A percentile compares a stretch with the other conserved stretches of the same genome.
Conservation (phyloP, 169 alveolate genomes). For the Cryptosporidium xiaoi region DNA sequence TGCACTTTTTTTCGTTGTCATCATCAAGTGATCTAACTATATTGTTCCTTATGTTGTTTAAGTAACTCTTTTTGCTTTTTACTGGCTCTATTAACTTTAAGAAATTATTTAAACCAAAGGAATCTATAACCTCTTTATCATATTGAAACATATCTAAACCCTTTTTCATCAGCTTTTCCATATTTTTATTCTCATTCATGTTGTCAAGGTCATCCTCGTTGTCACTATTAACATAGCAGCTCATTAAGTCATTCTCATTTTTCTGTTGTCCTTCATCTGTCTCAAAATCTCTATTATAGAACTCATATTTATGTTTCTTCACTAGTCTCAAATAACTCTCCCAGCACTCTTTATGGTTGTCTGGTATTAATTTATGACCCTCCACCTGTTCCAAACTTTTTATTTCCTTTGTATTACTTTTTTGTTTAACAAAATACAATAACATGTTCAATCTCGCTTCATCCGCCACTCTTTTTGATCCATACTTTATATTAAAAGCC, state of each 20-base stretch:
- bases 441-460: slow-evolving; percentile 11
- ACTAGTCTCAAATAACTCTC: slow-evolving; percentile 17
- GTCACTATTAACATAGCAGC: not conserved
- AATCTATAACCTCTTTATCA: slow-evolving; percentile 3
- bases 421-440: slow-evolving; percentile 11
- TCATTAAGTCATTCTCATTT: not conserved
- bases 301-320: not conserved
- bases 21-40: no score
- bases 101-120: slow-evolving; percentile 6
- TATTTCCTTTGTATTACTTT: not conserved
- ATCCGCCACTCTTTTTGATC: slow-evolving; percentile 7
- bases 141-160: not conserved
- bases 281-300: slow-evolving; percentile 28
- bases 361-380: not conserved
- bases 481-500: slow-evolving; percentile 71
- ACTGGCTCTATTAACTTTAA: slow-evolving; percentile 23
- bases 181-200: not conserved
- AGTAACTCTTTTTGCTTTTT: not conserved
- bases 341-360: slow-evolving; percentile 21
- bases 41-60: not conserved
- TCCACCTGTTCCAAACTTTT: not conserved
- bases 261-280: not conserved
- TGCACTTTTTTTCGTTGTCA: not conserved
- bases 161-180: not conserved
- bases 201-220: not conserved